Evolutionary conservation across 164 flowering plant genomes (phyloP), one percentile per base, ranked within the genome.

Genomic region (Echeveria elegans): DNA sequence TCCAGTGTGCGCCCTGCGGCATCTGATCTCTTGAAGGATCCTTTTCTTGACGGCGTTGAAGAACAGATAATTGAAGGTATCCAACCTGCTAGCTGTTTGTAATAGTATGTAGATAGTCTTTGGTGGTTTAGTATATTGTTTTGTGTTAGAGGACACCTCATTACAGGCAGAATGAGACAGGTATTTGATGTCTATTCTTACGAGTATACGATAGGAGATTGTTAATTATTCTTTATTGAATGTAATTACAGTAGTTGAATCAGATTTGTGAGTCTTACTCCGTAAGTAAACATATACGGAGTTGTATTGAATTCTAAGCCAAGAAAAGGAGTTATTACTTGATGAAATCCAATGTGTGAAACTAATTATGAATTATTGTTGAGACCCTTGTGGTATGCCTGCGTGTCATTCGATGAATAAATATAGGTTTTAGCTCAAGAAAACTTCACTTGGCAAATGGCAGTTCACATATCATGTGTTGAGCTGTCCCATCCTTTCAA

Each of bases 1-100:
- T 24, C 65, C 14, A 62, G 8, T 31, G 65, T 31, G 24, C 65
- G 65, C 12, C 65, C 65, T 62, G 19, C 65, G 6, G 65, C 65
- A 31, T 62, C 40, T 62, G 65, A 62, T 62, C 65, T 62, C 7
- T 41, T 62, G 23, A 32, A 62, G 2, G 65, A 62, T 62, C 65
- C 36, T 19, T 62, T 62, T 37, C 26, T 62, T 32, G 65, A 62
- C 5, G 65, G 41, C 15, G 41, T 62, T 30, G 21, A 62, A 52
- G 58, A 52, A 52, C 58, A 52, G 58, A 52, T 52, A 21, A 52
- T 23, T 23, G 58, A 52, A 23, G 58, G 58, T 10, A 52, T 52
- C 58, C 58, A 52, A 24, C 24, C 26, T 14, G 28, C 58, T 6
- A 18, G 29, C 26, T 21, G 58, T 21, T 52, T 48, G 6, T 48